These are phyloP conservation scores for Hirsutella minnesotensis DNA, from an alignment of 2,329 filamentous ascomycete species.

Conservation along the genomic window DNA sequence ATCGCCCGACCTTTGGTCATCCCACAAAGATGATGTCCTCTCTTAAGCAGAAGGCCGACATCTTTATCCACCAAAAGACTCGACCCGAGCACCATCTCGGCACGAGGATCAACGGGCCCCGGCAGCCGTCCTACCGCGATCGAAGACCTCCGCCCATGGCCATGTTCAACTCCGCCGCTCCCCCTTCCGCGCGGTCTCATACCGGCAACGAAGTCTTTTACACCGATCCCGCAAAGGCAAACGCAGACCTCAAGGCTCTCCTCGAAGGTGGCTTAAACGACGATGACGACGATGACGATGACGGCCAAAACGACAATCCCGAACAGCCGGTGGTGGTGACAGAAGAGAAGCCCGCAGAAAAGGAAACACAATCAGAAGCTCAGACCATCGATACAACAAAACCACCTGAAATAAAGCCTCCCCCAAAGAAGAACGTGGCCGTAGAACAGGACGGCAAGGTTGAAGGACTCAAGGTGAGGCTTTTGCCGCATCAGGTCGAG, in stretches of 20 bases:
- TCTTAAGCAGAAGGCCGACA: slow-evolving; percentile 42
- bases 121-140: slow-evolving; percentile 33
- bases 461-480: slow-evolving; percentile 73
- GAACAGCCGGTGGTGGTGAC: too few relatives aligned
- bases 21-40: slow-evolving; percentile 32
- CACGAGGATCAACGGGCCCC: slow-evolving; percentile 34
- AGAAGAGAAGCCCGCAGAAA: slow-evolving; percentile 13
- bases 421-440: slow-evolving; percentile 6
- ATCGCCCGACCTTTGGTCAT: slow-evolving; percentile 22
- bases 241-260: slow-evolving; percentile 68
- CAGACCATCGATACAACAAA: background rate
- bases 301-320: background rate
- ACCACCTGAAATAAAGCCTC: slow-evolving; percentile 8
- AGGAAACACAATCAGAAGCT: background rate
- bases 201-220: slow-evolving; percentile 43
- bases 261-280: slow-evolving; percentile 73
- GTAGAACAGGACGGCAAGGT: slow-evolving; percentile 40
- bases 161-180: slow-evolving; percentile 33
- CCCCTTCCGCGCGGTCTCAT: slow-evolving; percentile 4
- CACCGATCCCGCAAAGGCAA: slow-evolving; percentile 59
- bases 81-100: slow-evolving; percentile 46
- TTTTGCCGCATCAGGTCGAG: slow-evolving; percentile 88
- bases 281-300: slow-evolving; percentile 44
- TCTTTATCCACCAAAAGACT: slow-evolving; percentile 42
- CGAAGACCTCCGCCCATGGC: slow-evolving; percentile 32